phyloP scores from a whole-genome alignment of 2,329 filamentous ascomycete species.

The Beauveria scarabaeidicola region DNA sequence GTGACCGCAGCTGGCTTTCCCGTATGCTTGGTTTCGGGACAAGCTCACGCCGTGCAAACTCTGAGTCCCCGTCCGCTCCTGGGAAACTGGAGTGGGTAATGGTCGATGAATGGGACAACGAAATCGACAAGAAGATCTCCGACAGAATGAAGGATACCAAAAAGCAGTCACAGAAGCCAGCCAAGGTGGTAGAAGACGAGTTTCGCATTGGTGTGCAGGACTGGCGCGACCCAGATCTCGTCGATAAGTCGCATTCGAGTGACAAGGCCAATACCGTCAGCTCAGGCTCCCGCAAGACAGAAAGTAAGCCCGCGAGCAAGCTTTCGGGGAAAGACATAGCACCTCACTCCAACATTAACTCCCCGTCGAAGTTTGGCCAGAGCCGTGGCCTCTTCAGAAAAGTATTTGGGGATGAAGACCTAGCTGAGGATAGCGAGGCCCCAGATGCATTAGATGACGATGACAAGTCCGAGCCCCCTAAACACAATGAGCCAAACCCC shows the following conservation, averaged over 20 bases:
- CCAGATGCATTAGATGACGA: constrained; percentile 18
- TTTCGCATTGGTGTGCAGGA: constrained; percentile 82
- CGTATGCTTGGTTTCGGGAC: constrained; percentile 31
- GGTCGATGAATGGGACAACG: constrained; percentile 57
- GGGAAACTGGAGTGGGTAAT: constrained; percentile 67
- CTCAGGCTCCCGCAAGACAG: constrained; percentile 1
- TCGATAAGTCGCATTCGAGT: constrained; percentile 19
- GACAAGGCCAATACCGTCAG: constrained; percentile 11
- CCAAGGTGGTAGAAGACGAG: constrained; percentile 40
- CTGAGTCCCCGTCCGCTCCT: constrained; percentile 59
- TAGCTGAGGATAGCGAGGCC: not conserved
- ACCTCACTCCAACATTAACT: not conserved
- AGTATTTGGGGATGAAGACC: constrained; percentile 38
- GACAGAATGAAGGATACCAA: constrained; percentile 32
- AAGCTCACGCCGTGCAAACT: constrained; percentile 24
- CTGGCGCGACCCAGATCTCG: constrained; percentile 66
- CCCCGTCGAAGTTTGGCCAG: constrained; percentile 15
- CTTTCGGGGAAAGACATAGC: not conserved
- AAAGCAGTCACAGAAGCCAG: constrained; percentile 20
- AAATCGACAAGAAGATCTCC: constrained; percentile 35
- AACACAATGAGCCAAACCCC: constrained; percentile 15
- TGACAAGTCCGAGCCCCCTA: constrained; percentile 16
- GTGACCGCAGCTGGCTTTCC: constrained; percentile 34
- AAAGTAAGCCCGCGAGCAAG: constrained; percentile 9
- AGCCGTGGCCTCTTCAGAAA: constrained; percentile 35